Evolutionary conservation across 1,284 basidiomycete genomes (phyloP).

Genomic region (Xerocomus nothofagi): DNA sequence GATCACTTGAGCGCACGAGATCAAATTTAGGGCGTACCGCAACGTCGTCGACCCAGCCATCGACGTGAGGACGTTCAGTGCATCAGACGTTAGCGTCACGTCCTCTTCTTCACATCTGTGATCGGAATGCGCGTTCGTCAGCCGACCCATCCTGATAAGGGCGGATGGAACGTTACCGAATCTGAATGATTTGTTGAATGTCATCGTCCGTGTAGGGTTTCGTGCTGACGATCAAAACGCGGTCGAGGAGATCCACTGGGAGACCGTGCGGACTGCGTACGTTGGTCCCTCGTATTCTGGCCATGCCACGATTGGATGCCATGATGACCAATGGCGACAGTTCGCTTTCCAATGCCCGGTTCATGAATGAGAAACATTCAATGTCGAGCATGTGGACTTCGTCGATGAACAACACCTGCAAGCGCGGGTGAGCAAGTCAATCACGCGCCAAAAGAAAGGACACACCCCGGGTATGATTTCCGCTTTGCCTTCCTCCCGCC

Average conservation of each 20-base stretch:
- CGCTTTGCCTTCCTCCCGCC: conserved; percentile 98
- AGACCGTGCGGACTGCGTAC: conserved; percentile 94
- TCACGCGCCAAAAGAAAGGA: conserved; percentile 21
- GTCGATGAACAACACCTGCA: conserved; percentile 85
- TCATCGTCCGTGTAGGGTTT: conserved; percentile 86
- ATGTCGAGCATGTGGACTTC: conserved; percentile 99
- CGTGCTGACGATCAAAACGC: conserved; percentile 94
- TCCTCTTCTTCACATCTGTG: conserved; percentile 93
- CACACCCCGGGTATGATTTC: conserved; percentile 95
- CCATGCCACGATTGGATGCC: conserved; percentile 96
- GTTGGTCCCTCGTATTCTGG: conserved; percentile 93
- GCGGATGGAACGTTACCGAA: conserved; percentile 57
- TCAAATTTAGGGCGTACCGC: conserved; percentile 89
- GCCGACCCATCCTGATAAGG: not conserved
- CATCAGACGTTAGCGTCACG: conserved; percentile 78
- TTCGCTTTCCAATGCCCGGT: conserved; percentile 93
- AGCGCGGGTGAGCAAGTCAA: conserved; percentile 1
- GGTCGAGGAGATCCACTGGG: conserved; percentile 92
- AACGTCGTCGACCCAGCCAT: conserved; percentile 88
- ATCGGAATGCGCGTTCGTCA: not conserved
- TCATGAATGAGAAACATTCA: conserved; percentile 98
- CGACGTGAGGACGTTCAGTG: conserved; percentile 75
- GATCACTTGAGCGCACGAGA: conserved; percentile 85
- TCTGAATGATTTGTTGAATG: conserved; percentile 89
- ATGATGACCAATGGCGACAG: conserved; percentile 96